phyloP scores from a whole-genome alignment of 805 yeast species.

The Candida maris region DNA sequence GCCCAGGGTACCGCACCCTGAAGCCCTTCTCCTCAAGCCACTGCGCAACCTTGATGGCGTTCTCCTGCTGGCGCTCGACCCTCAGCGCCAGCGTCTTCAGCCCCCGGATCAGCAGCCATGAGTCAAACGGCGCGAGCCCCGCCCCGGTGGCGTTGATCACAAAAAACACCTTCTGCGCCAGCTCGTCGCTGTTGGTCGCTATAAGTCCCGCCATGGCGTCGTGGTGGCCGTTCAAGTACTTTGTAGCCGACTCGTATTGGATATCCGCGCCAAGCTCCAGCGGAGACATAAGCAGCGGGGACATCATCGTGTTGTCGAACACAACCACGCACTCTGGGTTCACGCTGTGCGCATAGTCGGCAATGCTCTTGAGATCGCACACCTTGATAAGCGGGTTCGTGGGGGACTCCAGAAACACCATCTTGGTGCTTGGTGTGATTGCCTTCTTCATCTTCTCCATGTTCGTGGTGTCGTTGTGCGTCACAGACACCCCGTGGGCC shows the following conservation, averaged over 20 bases:
- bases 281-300: slow-evolving; percentile 83
- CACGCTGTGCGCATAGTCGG: slow-evolving; percentile 60
- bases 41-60: slow-evolving; percentile 70
- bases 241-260: slow-evolving; percentile 91
- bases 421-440: slow-evolving; percentile 55
- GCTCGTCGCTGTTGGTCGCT: slow-evolving; percentile 59
- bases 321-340: slow-evolving; percentile 71
- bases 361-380: slow-evolving; percentile 68
- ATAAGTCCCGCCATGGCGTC: slow-evolving; percentile 95
- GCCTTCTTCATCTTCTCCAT: slow-evolving; percentile 55
- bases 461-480: slow-evolving; percentile 80
- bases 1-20: slow-evolving; percentile 83
- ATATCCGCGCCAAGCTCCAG: slow-evolving; percentile 84
- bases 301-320: slow-evolving; percentile 96
- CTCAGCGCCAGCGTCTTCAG: slow-evolving; percentile 83
- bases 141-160: slow-evolving; percentile 88
- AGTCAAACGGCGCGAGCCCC: slow-evolving; percentile 89
- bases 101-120: slow-evolving; percentile 86
- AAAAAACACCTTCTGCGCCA: slow-evolving; percentile 68
- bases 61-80: slow-evolving; percentile 81
- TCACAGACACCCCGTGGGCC: slow-evolving; percentile 60
- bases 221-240: slow-evolving; percentile 90
- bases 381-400: slow-evolving; percentile 92
- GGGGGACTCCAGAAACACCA: slow-evolving; percentile 87
- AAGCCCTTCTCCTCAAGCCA: slow-evolving; percentile 67